A percentile compares a stretch with the other conserved stretches of the same genome.
These are phyloP conservation scores for Sclerotinia borealis DNA, from an alignment of 2,329 filamentous ascomycete genomes.

Conservation along the genomic window DNA sequence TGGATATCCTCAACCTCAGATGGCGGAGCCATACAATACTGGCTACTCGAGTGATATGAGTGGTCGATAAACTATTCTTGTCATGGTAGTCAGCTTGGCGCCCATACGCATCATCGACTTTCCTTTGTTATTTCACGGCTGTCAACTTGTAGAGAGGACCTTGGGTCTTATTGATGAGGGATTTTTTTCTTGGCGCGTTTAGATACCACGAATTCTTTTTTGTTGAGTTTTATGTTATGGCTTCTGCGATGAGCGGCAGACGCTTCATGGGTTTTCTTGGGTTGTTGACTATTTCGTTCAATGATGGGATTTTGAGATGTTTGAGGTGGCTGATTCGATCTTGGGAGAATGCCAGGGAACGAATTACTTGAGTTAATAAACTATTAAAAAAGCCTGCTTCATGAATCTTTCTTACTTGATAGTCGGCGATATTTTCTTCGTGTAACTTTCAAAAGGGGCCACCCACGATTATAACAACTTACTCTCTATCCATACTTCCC, in stretches of 20 bases:
- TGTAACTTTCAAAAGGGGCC: too few species aligned
- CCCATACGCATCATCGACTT: neutral
- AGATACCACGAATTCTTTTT: conserved; percentile 28
- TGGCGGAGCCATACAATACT: conserved; percentile 27
- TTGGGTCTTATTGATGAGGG: conserved; percentile 11
- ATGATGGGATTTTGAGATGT: neutral
- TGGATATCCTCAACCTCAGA: conserved; percentile 27
- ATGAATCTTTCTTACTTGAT: neutral
- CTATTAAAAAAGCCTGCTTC: neutral
- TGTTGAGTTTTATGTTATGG: conserved; percentile 6
- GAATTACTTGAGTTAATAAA: neutral
- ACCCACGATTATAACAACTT: too few species aligned
- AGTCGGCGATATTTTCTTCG: neutral
- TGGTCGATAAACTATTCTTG: conserved; percentile 18
- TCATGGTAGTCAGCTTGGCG: neutral
- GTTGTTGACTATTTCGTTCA: neutral
- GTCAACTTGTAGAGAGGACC: conserved; percentile 4
- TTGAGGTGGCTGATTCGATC: neutral
- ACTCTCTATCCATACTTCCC: too few species aligned
- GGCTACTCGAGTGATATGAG: conserved; percentile 32
- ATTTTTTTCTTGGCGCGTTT: conserved; percentile 23
- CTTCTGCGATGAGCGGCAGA: neutral
- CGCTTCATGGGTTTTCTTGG: neutral
- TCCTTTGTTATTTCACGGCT: conserved; percentile 11
- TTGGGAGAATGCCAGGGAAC: neutral